Percentiles rank a stretch among this genome's conserved stretches.
These are phyloP conservation scores for Eucalyptus sideroxylon DNA, from an alignment of 345 rosid species.

Conservation along the genomic window DNA sequence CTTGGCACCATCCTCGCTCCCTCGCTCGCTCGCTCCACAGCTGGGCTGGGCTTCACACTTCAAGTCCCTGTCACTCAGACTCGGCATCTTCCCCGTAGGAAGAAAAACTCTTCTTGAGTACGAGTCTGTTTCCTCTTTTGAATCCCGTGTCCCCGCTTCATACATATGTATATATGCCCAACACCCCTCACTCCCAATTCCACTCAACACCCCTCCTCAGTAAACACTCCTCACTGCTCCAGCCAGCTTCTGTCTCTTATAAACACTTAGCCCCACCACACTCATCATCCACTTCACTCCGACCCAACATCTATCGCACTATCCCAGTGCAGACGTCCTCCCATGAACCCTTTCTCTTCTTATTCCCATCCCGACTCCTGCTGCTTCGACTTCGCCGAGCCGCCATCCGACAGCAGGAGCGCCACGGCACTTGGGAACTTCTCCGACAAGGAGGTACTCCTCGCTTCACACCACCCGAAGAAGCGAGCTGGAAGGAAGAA, in stretches of 20 bases:
- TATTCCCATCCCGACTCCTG: constrained; percentile 1
- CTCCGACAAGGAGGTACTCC: constrained; percentile 37
- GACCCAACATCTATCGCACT: neutral
- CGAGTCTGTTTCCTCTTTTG: neutral
- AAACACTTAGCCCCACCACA: neutral
- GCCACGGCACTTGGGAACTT: neutral
- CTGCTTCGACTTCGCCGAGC: neutral
- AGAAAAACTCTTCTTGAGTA: neutral
- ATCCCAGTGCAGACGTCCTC: neutral
- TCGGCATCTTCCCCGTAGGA: no score
- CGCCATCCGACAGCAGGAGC: constrained; percentile 11
- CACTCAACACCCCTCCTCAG: no score
- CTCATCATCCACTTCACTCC: neutral
- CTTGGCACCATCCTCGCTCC: neutral
- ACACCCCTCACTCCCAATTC: no score
- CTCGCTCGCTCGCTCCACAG: neutral
- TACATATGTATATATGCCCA: neutral
- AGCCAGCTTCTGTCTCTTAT: neutral
- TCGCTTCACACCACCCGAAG: constrained; percentile 74
- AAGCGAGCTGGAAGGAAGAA: constrained; percentile 80
- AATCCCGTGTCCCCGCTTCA: neutral
- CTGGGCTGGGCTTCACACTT: neutral
- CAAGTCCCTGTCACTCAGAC: neutral
- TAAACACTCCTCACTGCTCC: neutral
- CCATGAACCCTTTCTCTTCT: constrained; percentile 8